Evolutionary conservation across 169 alveolate genomes (phyloP).

Genomic region (Eimeria zaria): DNA sequence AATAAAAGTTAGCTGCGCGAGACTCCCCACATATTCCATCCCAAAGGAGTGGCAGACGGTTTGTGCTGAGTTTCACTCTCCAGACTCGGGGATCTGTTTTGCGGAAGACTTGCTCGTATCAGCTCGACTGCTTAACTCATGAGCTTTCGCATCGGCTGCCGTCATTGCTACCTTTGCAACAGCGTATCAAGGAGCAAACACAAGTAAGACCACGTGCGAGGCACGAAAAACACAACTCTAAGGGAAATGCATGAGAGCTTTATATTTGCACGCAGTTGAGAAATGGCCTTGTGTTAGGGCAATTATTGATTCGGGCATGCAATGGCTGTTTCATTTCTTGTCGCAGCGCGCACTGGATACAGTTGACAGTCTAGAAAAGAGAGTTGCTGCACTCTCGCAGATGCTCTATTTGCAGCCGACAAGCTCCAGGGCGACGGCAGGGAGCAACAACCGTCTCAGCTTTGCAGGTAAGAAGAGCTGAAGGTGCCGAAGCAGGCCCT

Average conservation of each 20-base stretch:
- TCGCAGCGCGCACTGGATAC: constrained; percentile 58
- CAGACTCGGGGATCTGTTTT: constrained; percentile 28
- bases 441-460: neutral
- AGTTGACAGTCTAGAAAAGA: constrained; percentile 29
- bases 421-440: neutral
- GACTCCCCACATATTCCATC: too few species aligned
- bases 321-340: neutral
- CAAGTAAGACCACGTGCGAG: neutral
- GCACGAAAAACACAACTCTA: neutral
- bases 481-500: too few species aligned
- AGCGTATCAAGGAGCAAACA: constrained; percentile 55
- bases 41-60: too few species aligned
- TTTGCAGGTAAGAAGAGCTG: neutral
- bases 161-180: constrained; percentile 25
- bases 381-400: constrained; percentile 34
- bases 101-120: constrained; percentile 25
- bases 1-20: neutral
- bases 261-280: too few species aligned
- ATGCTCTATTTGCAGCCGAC: constrained; percentile 35
- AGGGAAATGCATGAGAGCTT: neutral
- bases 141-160: constrained; percentile 36
- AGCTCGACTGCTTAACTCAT: constrained; percentile 50
- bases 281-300: too few species aligned
- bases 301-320: neutral
- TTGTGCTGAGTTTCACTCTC: neutral